phyloP scores from a whole-genome alignment of 257 asterid species.

The Salvia rosmarinus region DNA sequence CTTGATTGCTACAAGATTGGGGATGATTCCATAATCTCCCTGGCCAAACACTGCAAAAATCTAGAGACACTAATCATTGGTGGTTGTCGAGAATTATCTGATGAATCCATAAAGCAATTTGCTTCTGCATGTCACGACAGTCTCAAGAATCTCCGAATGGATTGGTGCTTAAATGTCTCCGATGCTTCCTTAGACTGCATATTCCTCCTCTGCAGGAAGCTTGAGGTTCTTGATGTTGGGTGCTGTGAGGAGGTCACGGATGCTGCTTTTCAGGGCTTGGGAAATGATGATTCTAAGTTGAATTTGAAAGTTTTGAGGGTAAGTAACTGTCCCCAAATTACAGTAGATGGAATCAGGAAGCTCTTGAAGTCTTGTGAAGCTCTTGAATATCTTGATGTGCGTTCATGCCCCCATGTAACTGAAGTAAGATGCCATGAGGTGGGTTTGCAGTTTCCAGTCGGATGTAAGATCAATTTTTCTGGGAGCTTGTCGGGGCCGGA shows the following conservation, averaged over 20 bases:
- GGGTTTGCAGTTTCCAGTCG: conserved; percentile 69
- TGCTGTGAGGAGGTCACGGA: conserved; percentile 91
- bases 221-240: conserved; percentile 87
- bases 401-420: conserved; percentile 81
- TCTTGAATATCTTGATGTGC: conserved; percentile 83
- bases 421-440: conserved; percentile 67
- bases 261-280: conserved; percentile 73
- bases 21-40: conserved; percentile 61
- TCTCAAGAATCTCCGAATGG: conserved; percentile 85
- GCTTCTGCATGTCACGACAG: conserved; percentile 60
- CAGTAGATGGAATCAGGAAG: conserved; percentile 63
- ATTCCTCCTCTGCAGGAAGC: conserved; percentile 60
- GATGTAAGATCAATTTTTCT: conserved; percentile 70
- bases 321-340: conserved; percentile 79
- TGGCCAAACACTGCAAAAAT: conserved; percentile 64
- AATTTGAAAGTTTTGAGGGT: conserved; percentile 68
- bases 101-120: conserved; percentile 65
- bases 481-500: conserved; percentile 85
- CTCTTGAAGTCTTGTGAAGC: conserved; percentile 63
- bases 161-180: conserved; percentile 85
- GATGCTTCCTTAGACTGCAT: conserved; percentile 62
- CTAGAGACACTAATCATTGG: conserved; percentile 79
- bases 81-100: conserved; percentile 77
- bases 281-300: conserved; percentile 47
- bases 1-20: conserved; percentile 82